Conservation (phyloP, 139 green algal species). For the Ettlia oleoabundans region DNA sequence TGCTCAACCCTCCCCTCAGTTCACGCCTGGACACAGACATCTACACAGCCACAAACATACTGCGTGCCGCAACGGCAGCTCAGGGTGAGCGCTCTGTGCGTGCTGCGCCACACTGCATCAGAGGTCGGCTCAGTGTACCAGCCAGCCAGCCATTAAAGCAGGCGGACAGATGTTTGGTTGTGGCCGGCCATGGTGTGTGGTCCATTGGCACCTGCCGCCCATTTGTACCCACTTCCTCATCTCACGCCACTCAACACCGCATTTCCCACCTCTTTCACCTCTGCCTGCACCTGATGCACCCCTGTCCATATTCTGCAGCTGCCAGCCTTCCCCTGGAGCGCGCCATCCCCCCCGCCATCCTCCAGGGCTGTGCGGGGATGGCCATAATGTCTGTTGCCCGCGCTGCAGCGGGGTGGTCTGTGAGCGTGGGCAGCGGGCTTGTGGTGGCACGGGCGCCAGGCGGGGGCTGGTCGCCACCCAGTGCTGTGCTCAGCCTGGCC, state of each 20-base stretch:
- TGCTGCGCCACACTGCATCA: no score
- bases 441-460: conserved; percentile 53
- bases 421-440: conserved; percentile 65
- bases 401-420: conserved; percentile 66
- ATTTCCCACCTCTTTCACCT: no score
- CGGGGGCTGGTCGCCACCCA: conserved; percentile 24
- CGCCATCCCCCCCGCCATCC: conserved; percentile 54
- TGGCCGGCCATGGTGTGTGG: no score
- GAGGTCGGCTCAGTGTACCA: no score
- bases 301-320: conserved; percentile 17
- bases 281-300: neutral
- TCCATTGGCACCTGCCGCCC: no score
- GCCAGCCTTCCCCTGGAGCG: conserved; percentile 49
- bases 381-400: conserved; percentile 51
- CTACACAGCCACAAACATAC: conserved; percentile 56
- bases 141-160: neutral
- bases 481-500: conserved; percentile 7
- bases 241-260: no score
- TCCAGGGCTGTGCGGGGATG: conserved; percentile 59
- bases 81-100: neutral
- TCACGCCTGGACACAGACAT: conserved; percentile 65
- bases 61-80: neutral
- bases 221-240: no score
- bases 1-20: conserved; percentile 73
- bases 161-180: no score